phyloP scores from a whole-genome alignment of 352 stramenopile species.

The Pythium vanterpoolii region DNA sequence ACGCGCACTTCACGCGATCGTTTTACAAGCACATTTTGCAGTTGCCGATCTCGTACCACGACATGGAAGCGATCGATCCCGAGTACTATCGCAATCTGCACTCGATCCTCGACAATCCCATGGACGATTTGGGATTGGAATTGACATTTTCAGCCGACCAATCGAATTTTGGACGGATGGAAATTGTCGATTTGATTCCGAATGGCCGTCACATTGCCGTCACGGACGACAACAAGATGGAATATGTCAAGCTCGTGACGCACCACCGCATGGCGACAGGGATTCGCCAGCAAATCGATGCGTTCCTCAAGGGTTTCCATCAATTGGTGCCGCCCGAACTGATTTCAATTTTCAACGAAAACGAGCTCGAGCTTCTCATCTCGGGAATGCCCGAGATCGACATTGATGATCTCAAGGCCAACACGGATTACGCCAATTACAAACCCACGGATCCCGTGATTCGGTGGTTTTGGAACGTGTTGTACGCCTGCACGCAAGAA shows the following conservation, averaged over 20 bases:
- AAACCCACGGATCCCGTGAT: slow-evolving; percentile 88
- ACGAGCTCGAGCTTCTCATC: slow-evolving; percentile 92
- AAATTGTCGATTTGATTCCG: slow-evolving; percentile 88
- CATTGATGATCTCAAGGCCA: slow-evolving; percentile 91
- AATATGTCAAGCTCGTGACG: slow-evolving; percentile 94
- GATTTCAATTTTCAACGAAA: slow-evolving; percentile 94
- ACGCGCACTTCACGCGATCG: slow-evolving; percentile 98
- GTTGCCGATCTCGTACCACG: slow-evolving; percentile 94
- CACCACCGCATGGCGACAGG: slow-evolving; percentile 99
- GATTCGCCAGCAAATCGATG: slow-evolving; percentile 94
- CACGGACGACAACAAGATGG: slow-evolving; percentile 93
- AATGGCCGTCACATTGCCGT: slow-evolving; percentile 85
- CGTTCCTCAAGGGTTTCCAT: slow-evolving; percentile 90
- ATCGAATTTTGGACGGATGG: slow-evolving; percentile 88
- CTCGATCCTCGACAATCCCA: slow-evolving; percentile 87
- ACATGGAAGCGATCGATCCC: slow-evolving; percentile 99
- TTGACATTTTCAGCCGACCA: slow-evolving; percentile 92
- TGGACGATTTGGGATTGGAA: slow-evolving; percentile 83
- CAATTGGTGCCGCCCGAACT: slow-evolving; percentile 87
- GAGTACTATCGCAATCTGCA: slow-evolving; percentile 94
- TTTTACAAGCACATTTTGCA: slow-evolving; percentile 99
- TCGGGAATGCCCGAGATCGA: slow-evolving; percentile 93
- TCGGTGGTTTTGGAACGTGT: slow-evolving; percentile 93
- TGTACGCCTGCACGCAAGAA: slow-evolving; percentile 90
- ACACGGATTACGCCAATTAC: slow-evolving; percentile 94